Percentiles rank a stretch among this genome's conserved stretches.
Evolutionary conservation across 352 stramenopile genomes (phyloP).

Genomic region (Pythium vanterpoolii): DNA sequence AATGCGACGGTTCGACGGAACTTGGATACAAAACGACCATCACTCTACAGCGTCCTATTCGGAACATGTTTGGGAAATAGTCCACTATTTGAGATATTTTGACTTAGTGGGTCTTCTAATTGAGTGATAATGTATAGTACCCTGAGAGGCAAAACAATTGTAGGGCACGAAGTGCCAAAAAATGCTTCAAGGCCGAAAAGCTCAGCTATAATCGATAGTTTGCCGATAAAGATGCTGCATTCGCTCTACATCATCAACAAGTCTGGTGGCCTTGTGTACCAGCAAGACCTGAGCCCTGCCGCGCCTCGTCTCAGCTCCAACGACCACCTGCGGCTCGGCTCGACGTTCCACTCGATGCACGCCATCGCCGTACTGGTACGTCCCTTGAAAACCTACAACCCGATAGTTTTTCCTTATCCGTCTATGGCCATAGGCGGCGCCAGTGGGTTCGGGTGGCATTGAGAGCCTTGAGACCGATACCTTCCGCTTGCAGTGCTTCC

Average conservation of each 20-base stretch:
- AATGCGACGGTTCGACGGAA: neutral
- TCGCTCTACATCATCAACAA: slow-evolving; percentile 95
- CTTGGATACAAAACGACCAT: slow-evolving; percentile 18
- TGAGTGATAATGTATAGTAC: neutral
- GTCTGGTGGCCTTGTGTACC: slow-evolving; percentile 91
- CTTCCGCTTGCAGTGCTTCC: slow-evolving; percentile 92
- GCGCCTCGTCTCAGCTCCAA: slow-evolving; percentile 89
- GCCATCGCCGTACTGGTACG: slow-evolving; percentile 83
- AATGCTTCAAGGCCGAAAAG: neutral
- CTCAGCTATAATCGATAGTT: no score
- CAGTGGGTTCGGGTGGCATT: slow-evolving; percentile 83
- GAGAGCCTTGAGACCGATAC: slow-evolving; percentile 90
- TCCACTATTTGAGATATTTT: slow-evolving; percentile 18
- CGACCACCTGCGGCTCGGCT: slow-evolving; percentile 91
- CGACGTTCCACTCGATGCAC: slow-evolving; percentile 94
- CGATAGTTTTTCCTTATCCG: neutral
- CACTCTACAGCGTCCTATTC: slow-evolving; percentile 12
- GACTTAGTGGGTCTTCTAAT: neutral
- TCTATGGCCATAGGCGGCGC: slow-evolving; percentile 48
- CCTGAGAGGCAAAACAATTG: slow-evolving; percentile 10
- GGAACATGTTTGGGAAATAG: neutral
- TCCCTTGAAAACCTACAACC: no score
- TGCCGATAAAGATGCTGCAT: slow-evolving; percentile 76
- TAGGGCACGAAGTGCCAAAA: neutral
- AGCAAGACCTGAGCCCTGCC: slow-evolving; percentile 84